Evolutionary conservation across 2,329 filamentous ascomycete species (phyloP), one percentile per base, ranked within the genome.

Genomic region (Orbilia ellipsospora): DNA sequence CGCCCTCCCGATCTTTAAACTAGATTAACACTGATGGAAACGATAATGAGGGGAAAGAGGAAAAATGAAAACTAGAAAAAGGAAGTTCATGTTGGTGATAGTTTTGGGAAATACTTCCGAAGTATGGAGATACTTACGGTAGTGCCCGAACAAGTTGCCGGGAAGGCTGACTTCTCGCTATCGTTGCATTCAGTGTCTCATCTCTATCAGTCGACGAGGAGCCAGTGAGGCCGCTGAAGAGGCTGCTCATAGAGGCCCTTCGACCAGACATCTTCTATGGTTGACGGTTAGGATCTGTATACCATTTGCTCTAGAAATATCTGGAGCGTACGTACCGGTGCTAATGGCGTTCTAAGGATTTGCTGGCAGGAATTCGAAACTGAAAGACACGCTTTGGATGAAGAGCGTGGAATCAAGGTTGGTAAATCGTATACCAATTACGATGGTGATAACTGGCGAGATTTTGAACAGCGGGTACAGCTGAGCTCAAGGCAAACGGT

Each of bases 71-170:
- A 36, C 6, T 6, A 36, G 8, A 36, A 6, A 6, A 6, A 36
- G 31, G 31, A 36, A 36, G 31, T 36, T 36, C 31, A 36, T 36
- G 31, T 4, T 36, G 31, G 31, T 36, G 31, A 36, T 36, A 6
- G 8, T 36, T 36, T 4, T 10, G 2, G 20, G 48, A 8, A 52
- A 7, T 10, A 52, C 5, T 52, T 10, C 8, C 26, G 12, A 26
- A 42, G 6, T 18, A 60, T 28, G 4, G 36, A 36, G 31, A 45
- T 59, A 64, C 70, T 67, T 68, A 74, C 70, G 70, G 70, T 2
- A 74, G 18, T 2, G 57, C 23, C 26, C 51, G 70, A 55, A 54
- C 51, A 40, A 40, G 4, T 26, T 54, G 20, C 18, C 40, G 20
- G 18, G 44, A 63, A 18, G 42, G 4, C 40, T 20, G 18, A n/a